These are phyloP conservation scores for Zasmidium angulare DNA, from an alignment of 2,329 filamentous ascomycete species.

Conservation along the genomic window DNA sequence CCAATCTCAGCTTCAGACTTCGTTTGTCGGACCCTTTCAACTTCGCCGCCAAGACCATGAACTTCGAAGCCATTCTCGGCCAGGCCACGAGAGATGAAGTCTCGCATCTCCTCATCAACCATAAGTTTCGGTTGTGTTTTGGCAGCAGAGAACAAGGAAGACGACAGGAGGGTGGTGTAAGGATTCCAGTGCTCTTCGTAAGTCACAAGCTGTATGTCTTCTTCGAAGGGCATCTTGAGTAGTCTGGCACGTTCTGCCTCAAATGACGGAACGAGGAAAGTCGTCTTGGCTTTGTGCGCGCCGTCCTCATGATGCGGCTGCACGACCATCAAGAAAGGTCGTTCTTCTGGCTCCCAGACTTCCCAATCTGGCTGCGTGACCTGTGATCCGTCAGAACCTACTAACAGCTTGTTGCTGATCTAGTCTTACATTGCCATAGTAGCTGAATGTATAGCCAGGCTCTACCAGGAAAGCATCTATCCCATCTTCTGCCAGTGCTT, in stretches of 20 bases:
- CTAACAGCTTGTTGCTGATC: not conserved
- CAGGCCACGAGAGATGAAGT: constrained; percentile 62
- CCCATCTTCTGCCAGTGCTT: constrained; percentile 52
- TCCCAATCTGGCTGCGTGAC: constrained; percentile 52
- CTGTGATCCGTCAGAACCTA: not conserved
- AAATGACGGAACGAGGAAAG: constrained; percentile 60
- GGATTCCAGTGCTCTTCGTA: constrained; percentile 68
- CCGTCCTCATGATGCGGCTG: constrained; percentile 46
- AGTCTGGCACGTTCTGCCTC: constrained; percentile 61
- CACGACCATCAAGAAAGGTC: constrained; percentile 63
- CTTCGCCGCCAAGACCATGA: constrained; percentile 53
- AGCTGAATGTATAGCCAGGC: constrained; percentile 64
- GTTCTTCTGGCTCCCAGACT: constrained; percentile 64
- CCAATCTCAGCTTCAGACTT: constrained; percentile 59
- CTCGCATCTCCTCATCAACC: constrained; percentile 65
- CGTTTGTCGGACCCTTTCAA: constrained; percentile 59
- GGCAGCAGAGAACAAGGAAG: constrained; percentile 9
- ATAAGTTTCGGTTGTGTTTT: constrained; percentile 47
- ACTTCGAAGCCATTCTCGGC: constrained; percentile 56
- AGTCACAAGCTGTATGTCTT: constrained; percentile 54
- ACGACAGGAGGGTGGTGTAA: constrained; percentile 52
- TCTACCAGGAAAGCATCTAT: constrained; percentile 63
- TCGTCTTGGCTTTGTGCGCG: constrained; percentile 53
- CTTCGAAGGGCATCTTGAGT: constrained; percentile 56
- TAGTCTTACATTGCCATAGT: constrained; percentile 46